These are phyloP conservation scores for Lasiosphaeriaceae sp. DNA, from an alignment of 495 filamentous ascomycete genomes.

Conservation along the genomic window DNA sequence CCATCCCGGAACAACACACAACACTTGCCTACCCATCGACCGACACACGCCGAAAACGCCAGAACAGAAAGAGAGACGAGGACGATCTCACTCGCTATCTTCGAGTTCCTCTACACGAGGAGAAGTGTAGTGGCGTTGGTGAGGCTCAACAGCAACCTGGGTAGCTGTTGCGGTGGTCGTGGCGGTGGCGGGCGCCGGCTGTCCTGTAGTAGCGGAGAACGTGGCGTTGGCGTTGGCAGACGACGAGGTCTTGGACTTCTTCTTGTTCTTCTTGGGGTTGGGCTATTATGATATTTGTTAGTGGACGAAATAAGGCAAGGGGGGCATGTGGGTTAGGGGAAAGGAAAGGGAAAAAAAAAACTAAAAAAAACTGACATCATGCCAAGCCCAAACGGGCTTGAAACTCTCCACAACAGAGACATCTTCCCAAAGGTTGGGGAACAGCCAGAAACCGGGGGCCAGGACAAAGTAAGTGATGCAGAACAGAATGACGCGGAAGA, in stretches of 20 bases:
- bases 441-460: conserved; percentile 91
- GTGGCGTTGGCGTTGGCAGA: conserved; percentile 39
- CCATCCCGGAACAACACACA: no score
- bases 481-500: conserved; percentile 95
- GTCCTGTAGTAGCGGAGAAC: conserved; percentile 45
- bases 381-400: conserved; percentile 96
- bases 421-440: conserved; percentile 97
- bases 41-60: no score
- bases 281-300: not conserved
- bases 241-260: conserved; percentile 51
- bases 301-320: not conserved
- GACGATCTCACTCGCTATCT: conserved; percentile 46
- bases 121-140: conserved; percentile 44
- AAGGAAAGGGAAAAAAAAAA: conserved; percentile 5
- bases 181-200: conserved; percentile 53
- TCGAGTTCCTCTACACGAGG: conserved; percentile 65
- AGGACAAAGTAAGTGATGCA: conserved; percentile 80
- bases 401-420: conserved; percentile 98
- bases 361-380: conserved; percentile 64
- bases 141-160: conserved; percentile 41
- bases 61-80: not conserved
- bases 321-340: not conserved
- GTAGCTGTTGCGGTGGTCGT: conserved; percentile 55
- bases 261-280: conserved; percentile 56
- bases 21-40: no score